These are phyloP conservation scores for Glebionis coronaria DNA, from an alignment of 129 eudicot genomes.

Conservation along the genomic window DNA sequence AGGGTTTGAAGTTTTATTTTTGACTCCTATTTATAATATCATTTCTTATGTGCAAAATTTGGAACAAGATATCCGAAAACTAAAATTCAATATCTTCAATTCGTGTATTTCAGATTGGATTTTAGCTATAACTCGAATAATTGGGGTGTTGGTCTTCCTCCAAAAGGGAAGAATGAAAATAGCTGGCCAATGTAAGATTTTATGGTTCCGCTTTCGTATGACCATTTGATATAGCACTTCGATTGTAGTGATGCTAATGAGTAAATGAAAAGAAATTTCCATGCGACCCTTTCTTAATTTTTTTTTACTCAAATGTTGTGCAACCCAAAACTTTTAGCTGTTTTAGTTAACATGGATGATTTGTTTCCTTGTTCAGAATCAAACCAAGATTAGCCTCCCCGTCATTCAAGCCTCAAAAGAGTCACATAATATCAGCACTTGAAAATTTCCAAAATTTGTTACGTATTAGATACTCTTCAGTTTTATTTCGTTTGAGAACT, in stretches of 20 bases:
- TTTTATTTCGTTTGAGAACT: constrained; percentile 75
- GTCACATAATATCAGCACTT: constrained; percentile 71
- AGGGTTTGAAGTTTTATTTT: neutral
- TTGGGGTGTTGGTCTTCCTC: constrained; percentile 99
- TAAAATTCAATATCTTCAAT: neutral
- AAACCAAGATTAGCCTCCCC: constrained; percentile 89
- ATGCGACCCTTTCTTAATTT: too few relatives aligned
- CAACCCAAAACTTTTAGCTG: too few relatives aligned
- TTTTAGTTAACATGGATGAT: neutral
- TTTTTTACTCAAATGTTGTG: too few relatives aligned
- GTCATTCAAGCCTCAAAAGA: constrained; percentile 64
- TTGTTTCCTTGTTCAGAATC: constrained; percentile 49
- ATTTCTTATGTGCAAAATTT: neutral
- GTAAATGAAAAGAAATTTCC: too few relatives aligned
- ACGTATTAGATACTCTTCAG: constrained; percentile 82
- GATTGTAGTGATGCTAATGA: too few relatives aligned
- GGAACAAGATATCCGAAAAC: neutral
- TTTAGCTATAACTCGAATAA: constrained; percentile 85
- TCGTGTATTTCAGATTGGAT: constrained; percentile 63
- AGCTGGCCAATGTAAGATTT: constrained; percentile 82
- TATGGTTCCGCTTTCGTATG: neutral
- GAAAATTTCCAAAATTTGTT: constrained; percentile 61
- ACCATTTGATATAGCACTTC: neutral
- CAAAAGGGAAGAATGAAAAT: constrained; percentile 74
- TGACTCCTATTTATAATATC: neutral